Evolutionary conservation across 2,329 filamentous ascomycete genomes (phyloP).

Genomic region (Diplodia seriata): DNA sequence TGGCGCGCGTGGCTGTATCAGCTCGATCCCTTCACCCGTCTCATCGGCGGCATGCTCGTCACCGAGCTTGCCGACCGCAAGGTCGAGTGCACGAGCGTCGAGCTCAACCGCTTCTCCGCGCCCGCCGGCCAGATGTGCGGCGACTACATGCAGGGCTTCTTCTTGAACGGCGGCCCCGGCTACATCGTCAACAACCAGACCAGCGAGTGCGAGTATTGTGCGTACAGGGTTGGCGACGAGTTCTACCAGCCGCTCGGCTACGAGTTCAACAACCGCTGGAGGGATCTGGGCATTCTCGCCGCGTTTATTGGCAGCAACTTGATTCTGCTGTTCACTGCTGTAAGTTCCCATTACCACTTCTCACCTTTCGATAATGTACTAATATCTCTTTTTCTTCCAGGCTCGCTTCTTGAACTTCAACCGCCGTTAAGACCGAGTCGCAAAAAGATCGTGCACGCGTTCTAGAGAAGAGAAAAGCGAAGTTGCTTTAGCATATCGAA

Average conservation of each 20-base stretch:
- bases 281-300: slow-evolving; percentile 79
- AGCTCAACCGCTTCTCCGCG: slow-evolving; percentile 73
- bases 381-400: neutral
- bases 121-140: slow-evolving; percentile 73
- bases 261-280: slow-evolving; percentile 73
- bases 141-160: slow-evolving; percentile 77
- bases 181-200: slow-evolving; percentile 74
- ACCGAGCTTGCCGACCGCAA: slow-evolving; percentile 73
- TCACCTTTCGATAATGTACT: neutral
- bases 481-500: neutral
- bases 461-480: neutral
- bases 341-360: slow-evolving; percentile 1
- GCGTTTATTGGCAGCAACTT: slow-evolving; percentile 82
- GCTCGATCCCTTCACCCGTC: slow-evolving; percentile 81
- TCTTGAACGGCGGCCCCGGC: slow-evolving; percentile 70
- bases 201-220: slow-evolving; percentile 78
- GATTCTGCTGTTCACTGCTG: slow-evolving; percentile 65
- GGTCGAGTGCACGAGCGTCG: slow-evolving; percentile 66
- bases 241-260: slow-evolving; percentile 75
- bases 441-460: neutral
- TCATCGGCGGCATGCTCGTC: slow-evolving; percentile 80
- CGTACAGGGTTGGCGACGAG: slow-evolving; percentile 79
- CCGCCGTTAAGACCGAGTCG: slow-evolving; percentile 12
- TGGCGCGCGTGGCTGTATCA: slow-evolving; percentile 84
- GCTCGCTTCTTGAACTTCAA: slow-evolving; percentile 31